Conservation (phyloP, 768 basidiomycete species). For the Artomyces pyxidatus region DNA sequence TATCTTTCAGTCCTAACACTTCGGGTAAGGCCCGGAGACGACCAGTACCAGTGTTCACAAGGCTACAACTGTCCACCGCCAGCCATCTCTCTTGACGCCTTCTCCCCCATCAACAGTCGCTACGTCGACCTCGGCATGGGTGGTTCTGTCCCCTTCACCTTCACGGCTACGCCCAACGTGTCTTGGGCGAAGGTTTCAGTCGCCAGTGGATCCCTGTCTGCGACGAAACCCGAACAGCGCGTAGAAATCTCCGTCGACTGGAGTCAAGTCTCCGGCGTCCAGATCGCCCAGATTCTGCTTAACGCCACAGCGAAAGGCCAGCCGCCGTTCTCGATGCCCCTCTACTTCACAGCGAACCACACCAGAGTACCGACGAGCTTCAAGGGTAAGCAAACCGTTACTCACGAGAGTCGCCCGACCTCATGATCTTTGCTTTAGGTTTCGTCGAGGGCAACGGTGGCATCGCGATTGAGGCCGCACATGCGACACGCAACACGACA, state of each 20-base stretch:
- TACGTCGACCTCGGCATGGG: conserved; percentile 59
- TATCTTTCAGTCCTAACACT: neutral
- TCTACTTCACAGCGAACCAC: conserved; percentile 25
- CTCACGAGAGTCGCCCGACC: no score
- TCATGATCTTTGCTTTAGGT: no score
- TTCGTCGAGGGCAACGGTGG: conserved; percentile 59
- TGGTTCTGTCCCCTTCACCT: conserved; percentile 50
- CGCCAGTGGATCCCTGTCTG: conserved; percentile 40
- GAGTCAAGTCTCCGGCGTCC: conserved; percentile 33
- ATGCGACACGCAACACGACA: conserved; percentile 38
- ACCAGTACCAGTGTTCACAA: conserved; percentile 45
- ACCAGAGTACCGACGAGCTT: conserved; percentile 33
- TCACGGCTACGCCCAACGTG: conserved; percentile 38
- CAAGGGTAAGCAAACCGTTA: conserved; percentile 45
- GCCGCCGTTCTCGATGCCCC: conserved; percentile 22
- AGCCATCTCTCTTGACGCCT: conserved; percentile 47
- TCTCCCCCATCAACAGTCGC: conserved; percentile 40
- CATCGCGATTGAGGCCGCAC: conserved; percentile 60
- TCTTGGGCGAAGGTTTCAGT: conserved; percentile 47
- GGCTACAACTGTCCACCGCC: conserved; percentile 42
- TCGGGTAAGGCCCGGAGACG: conserved; percentile 53
- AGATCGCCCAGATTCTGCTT: conserved; percentile 36
- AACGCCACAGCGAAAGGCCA: conserved; percentile 36
- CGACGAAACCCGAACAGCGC: conserved; percentile 39
- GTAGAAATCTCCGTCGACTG: conserved; percentile 55